Base-by-base conservation (phyloP, 1,139 yeast species). In the Geotrichum cucujoidarum region DNA sequence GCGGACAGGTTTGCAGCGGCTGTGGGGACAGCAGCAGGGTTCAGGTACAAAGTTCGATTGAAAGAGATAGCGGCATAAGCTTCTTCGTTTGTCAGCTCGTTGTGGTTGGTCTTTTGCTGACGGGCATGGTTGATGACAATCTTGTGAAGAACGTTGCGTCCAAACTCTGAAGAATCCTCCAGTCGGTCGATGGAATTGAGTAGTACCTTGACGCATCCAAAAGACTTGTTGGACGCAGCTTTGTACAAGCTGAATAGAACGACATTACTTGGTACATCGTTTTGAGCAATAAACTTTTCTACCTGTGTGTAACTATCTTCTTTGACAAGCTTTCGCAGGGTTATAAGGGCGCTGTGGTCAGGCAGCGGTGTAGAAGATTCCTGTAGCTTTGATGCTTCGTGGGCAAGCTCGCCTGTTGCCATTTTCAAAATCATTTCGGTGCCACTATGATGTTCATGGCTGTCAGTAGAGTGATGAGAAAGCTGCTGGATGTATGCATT, bases 141-240 rank as follows among this genome's bases (percentile, higher is more conserved):
- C 56, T 87, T 87, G 63, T 90, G 97, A 59, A 90, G 77, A 57
- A 89, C 83, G 61, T 85, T 89, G 55, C 96, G 75, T 20, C 88
- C 87, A 51, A 90, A 79, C 60, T 88, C 96, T 5, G 79, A 69
- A 1, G 80, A 73, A 59, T 88, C 95, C 45, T 74, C 69, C 20
- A 81, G 64, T 5, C 76, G 68, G 2, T 76, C 75, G 24, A 74
- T 67, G n/a, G 67, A 63, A 29, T 65, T 68, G 43, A 86, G 69
- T 32, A 87, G 64, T 16, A 64, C 66, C 55, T 78, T 81, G 48
- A 87, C 77, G 59, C 90, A 82, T 10, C 69, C 65, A 37, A 54
- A 54, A 1, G 92, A 73, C 48, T 70, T 64, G n/a, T 63, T 61
- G 33, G 80, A 62, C 0, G 92, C 77, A 2, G 94, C 76, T 62